These are phyloP conservation scores for Cyberlindnera amylophila DNA, from an alignment of 805 yeast genomes.

Conservation along the genomic window DNA sequence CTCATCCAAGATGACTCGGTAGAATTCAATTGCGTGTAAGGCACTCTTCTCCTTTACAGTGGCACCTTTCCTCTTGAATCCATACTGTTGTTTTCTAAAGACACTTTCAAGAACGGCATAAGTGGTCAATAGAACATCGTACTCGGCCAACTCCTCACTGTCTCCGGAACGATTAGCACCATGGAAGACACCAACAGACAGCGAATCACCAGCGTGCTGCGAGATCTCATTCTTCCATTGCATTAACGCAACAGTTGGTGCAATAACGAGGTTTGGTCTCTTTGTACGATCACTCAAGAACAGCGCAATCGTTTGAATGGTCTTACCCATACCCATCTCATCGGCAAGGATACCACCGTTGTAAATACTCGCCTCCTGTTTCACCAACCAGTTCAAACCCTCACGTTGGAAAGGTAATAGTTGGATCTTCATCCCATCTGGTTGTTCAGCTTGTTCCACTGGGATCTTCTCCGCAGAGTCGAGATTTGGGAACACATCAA, in stretches of 20 bases:
- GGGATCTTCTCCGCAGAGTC: conserved; percentile 41
- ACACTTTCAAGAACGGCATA: conserved; percentile 90
- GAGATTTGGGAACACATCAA: conserved; percentile 65
- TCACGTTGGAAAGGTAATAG: conserved; percentile 90
- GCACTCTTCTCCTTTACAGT: conserved; percentile 71
- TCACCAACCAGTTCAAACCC: conserved; percentile 84
- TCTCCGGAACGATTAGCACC: conserved; percentile 72
- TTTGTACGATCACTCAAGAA: conserved; percentile 65
- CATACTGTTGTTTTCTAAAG: conserved; percentile 76
- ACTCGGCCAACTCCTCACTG: conserved; percentile 48
- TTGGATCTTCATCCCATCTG: conserved; percentile 67
- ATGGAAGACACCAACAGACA: conserved; percentile 73
- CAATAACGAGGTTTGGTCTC: conserved; percentile 83
- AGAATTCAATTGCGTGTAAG: conserved; percentile 70
- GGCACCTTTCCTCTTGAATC: conserved; percentile 72
- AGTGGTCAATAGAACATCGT: conserved; percentile 85
- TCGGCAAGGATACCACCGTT: conserved; percentile 94
- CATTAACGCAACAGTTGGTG: conserved; percentile 98
- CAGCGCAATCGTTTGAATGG: conserved; percentile 91
- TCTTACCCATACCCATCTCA: conserved; percentile 99
- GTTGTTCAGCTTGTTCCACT: conserved; percentile 65
- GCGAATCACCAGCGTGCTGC: conserved; percentile 67
- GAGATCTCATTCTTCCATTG: conserved; percentile 96
- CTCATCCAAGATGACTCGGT: conserved; percentile 88
- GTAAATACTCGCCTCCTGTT: conserved; percentile 76